phyloP scores from a whole-genome alignment of 208 protist genomes.

The Acanthamoeba divionensis region DNA sequence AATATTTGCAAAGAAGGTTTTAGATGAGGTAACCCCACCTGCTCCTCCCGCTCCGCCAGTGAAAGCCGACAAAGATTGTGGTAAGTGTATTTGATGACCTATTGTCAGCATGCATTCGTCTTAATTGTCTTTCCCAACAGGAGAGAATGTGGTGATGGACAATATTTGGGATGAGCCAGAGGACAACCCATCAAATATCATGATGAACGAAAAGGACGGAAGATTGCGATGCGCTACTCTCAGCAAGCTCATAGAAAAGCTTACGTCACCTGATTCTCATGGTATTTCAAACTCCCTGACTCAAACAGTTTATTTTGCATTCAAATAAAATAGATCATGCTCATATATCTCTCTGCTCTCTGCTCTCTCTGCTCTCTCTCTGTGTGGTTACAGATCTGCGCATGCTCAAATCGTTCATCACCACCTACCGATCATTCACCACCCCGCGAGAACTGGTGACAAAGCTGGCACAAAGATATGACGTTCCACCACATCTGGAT shows the following conservation, averaged over 20 bases:
- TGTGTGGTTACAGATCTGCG: conserved; percentile 49
- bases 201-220: conserved; percentile 25
- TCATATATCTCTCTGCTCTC: background rate
- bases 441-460: conserved; percentile 50
- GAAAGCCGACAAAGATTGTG: too few relatives aligned
- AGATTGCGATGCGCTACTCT: background rate
- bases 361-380: too few relatives aligned
- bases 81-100: background rate
- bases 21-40: background rate
- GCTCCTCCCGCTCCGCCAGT: background rate
- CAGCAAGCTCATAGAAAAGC: conserved; percentile 50
- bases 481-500: conserved; percentile 31
- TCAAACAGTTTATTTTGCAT: background rate
- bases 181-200: conserved; percentile 57
- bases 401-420: conserved; percentile 65
- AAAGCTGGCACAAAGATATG: conserved; percentile 52
- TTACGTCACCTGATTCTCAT: background rate
- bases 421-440: conserved; percentile 60
- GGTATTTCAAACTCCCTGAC: background rate
- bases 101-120: background rate
- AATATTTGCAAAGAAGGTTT: background rate
- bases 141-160: background rate
- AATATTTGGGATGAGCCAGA: conserved; percentile 59
- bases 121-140: background rate
- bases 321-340: background rate